Evolutionary conservation across 1,139 yeast species (phyloP), one percentile per base, ranked within the genome.

Genomic region (Ogataea hybrid): DNA sequence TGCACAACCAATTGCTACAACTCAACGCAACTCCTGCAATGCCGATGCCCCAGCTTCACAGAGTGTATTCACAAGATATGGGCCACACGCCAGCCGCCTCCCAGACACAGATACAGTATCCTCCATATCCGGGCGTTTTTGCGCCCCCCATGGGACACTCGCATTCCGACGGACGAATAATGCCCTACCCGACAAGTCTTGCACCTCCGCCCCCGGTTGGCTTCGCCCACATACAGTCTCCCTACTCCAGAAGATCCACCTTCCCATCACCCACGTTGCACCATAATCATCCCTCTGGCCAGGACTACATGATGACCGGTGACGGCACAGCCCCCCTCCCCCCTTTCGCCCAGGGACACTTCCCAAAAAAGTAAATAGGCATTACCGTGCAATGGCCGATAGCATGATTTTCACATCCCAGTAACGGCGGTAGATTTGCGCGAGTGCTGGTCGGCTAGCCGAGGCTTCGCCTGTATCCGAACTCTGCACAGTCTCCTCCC

Each of bases 1-100:
- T 50, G 6, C 51, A 50, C 31, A 34, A 35, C 16, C 53, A 47
- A 28, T 11, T 48, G 17, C 2, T 35, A 2, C 32, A 42, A 8
- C 28, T 37, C 23, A 47, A 43, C 25, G 33, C 42, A 5, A 39
- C 35, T 6, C 48, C 50, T 2, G 15, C 28, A 3, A 16, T 39
- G 2, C 49, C 50, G 2, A 20, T 43, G 2, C 44, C 44, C 0
- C 48, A 40, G 18, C 25, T 43, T 11, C 46, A 43, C 14, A 25
- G 32, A n/a, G 23, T 11, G 2, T 21, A 20, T 16, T 7, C 21
- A n/a, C 21, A 22, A 5, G 27, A 23, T 4, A 2, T 23, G 27
- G 27, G 12, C 27, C 27, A 23, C 5, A 23, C 25, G 5, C 25
- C 25, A 5, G 5, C 25, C 25, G n/a, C 10, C 10, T 8, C 10